A percentile compares a stretch with the other conserved stretches of the same genome.
Conservation (phyloP, 345 rosid species). For the Ceriops zippeliana region DNA sequence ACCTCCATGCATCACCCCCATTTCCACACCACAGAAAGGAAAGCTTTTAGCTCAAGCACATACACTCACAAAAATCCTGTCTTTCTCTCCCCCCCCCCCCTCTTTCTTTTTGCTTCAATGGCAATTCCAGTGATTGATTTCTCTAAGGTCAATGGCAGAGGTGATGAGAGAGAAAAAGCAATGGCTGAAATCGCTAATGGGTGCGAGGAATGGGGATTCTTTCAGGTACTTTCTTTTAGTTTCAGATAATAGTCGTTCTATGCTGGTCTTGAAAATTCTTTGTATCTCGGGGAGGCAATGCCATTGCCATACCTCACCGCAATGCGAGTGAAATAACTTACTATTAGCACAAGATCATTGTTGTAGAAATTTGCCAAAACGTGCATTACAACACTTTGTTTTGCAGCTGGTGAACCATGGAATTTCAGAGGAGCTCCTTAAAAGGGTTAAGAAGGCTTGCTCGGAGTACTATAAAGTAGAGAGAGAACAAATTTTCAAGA, state of each 20-base stretch:
- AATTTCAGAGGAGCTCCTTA: constrained; percentile 60
- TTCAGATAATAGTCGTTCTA: not conserved
- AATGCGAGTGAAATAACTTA: too few species aligned
- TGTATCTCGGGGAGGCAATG: too few species aligned
- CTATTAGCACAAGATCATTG: too few species aligned
- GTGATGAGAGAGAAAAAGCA: constrained; percentile 57
- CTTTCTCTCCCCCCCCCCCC: not conserved
- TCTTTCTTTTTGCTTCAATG: constrained; percentile 32
- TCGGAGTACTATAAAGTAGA: constrained; percentile 55
- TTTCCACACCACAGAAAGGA: not conserved
- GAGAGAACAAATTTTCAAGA: constrained; percentile 66
- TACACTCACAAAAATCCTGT: not conserved
- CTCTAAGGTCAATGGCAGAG: constrained; percentile 54
- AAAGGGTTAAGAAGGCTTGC: constrained; percentile 65
- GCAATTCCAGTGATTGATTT: constrained; percentile 90
- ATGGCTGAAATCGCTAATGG: constrained; percentile 68
- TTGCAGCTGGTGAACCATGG: constrained; percentile 80
- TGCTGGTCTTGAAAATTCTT: too few species aligned
- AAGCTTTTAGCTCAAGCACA: not conserved
- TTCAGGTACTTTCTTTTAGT: constrained; percentile 51
- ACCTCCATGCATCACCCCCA: not conserved
- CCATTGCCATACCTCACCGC: too few species aligned
- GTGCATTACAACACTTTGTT: not conserved
- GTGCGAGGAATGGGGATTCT: constrained; percentile 91
- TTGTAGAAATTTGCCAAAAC: not conserved